phyloP scores from a whole-genome alignment of 1,139 yeast species.

The Pneumocystis murina region DNA sequence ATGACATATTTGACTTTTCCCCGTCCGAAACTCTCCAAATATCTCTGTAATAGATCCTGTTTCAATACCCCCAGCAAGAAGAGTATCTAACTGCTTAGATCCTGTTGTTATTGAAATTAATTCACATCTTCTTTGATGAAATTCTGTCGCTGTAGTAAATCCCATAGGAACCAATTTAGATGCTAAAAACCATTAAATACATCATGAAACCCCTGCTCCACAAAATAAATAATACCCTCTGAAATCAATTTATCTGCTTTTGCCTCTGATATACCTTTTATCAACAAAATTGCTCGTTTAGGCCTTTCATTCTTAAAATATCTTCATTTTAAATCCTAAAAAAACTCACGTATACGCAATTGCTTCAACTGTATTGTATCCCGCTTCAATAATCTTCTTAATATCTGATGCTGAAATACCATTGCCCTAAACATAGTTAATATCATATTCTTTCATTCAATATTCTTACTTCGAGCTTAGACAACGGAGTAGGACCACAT shows the following conservation, averaged over 20 bases:
- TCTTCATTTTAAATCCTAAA: not conserved
- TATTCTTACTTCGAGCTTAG: constrained; percentile 13
- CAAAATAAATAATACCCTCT: constrained; percentile 27
- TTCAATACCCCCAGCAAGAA: constrained; percentile 92
- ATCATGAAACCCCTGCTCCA: not conserved
- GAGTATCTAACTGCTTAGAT: constrained; percentile 80
- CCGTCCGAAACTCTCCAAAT: constrained; percentile 95
- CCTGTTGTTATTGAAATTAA: constrained; percentile 90
- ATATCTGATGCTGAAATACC: constrained; percentile 76
- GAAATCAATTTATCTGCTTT: constrained; percentile 74
- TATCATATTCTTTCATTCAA: not conserved
- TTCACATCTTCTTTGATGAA: constrained; percentile 78
- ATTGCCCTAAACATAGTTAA: constrained; percentile 41
- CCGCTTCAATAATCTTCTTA: constrained; percentile 65
- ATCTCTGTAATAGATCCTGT: constrained; percentile 95
- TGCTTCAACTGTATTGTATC: constrained; percentile 78
- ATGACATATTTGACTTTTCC: constrained; percentile 92
- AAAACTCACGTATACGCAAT: constrained; percentile 58
- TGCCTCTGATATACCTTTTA: constrained; percentile 89
- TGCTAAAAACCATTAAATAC: constrained; percentile 28
- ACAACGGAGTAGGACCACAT: constrained; percentile 17
- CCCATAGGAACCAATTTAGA: constrained; percentile 87
- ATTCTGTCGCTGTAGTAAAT: constrained; percentile 92
- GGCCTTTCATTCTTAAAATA: constrained; percentile 26
- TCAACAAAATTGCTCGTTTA: constrained; percentile 54